These are phyloP conservation scores for Decorospora gaudefroyi DNA, from an alignment of 2,329 filamentous ascomycete genomes.

Conservation along the genomic window DNA sequence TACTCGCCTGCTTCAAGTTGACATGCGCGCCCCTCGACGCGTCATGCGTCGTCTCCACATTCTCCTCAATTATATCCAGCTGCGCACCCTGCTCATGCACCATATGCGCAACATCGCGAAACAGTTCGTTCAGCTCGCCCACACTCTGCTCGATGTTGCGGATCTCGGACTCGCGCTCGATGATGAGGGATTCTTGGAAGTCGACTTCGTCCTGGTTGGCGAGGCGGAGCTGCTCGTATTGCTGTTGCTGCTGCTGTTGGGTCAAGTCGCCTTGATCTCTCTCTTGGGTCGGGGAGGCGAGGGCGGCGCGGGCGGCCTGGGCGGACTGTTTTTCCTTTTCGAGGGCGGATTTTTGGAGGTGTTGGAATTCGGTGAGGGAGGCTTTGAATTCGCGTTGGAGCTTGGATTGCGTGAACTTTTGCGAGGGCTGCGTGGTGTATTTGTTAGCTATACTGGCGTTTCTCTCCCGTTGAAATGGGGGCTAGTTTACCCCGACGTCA, in stretches of 20 bases:
- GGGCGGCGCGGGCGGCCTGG: slow-evolving; percentile 77
- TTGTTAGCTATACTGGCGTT: slow-evolving; percentile 18
- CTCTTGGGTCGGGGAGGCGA: slow-evolving; percentile 51
- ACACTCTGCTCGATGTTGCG: slow-evolving; percentile 97
- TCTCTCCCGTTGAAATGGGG: not conserved
- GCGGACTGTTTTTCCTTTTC: slow-evolving; percentile 92
- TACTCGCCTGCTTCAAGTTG: slow-evolving; percentile 81
- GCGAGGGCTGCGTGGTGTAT: slow-evolving; percentile 76
- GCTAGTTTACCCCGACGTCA: slow-evolving; percentile 71
- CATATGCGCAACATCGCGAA: slow-evolving; percentile 97
- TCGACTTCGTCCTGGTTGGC: slow-evolving; percentile 94
- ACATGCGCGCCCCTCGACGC: slow-evolving; percentile 84
- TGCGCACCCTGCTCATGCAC: slow-evolving; percentile 91
- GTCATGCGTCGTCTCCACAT: slow-evolving; percentile 79
- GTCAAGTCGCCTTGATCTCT: slow-evolving; percentile 51
- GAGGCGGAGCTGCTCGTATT: slow-evolving; percentile 75
- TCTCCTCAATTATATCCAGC: slow-evolving; percentile 83
- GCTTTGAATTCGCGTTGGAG: slow-evolving; percentile 91
- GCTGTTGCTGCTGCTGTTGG: slow-evolving; percentile 63
- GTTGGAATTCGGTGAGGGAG: slow-evolving; percentile 87
- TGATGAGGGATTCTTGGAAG: slow-evolving; percentile 93
- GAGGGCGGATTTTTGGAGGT: slow-evolving; percentile 83
- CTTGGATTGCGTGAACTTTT: slow-evolving; percentile 96
- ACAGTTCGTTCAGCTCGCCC: slow-evolving; percentile 92
- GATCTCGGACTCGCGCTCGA: slow-evolving; percentile 96